phyloP scores from a whole-genome alignment of 495 filamentous ascomycete species.

The Saxophila tyrrhenica region DNA sequence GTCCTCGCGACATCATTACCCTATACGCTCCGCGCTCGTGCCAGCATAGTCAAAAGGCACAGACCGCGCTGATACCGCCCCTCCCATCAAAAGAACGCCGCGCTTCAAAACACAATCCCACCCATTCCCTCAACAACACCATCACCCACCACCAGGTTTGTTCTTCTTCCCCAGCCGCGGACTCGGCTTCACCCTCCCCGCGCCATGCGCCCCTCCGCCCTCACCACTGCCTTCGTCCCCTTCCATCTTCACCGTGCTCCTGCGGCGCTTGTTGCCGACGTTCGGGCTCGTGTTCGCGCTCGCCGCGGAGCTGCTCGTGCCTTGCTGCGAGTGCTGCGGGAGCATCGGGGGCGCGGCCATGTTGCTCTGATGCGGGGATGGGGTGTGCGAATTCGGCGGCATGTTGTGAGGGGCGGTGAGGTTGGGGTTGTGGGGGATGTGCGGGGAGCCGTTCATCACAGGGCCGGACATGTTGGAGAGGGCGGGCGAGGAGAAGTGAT shows the following conservation, averaged over 20 bases:
- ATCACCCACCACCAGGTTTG: conserved; percentile 11
- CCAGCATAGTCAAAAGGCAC: no score
- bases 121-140: background rate
- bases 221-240: conserved; percentile 42
- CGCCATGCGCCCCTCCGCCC: background rate
- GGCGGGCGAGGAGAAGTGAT: conserved; percentile 48
- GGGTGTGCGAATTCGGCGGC: conserved; percentile 21
- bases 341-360: conserved; percentile 59
- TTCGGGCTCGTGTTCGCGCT: conserved; percentile 79
- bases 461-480: conserved; percentile 45
- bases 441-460: conserved; percentile 40
- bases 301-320: conserved; percentile 51
- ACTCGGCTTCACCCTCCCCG: conserved; percentile 38
- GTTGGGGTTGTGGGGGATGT: conserved; percentile 25
- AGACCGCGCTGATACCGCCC: background rate
- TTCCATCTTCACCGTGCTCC: conserved; percentile 68
- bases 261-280: conserved; percentile 58
- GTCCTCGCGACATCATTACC: background rate
- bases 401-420: conserved; percentile 4
- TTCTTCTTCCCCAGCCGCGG: conserved; percentile 26
- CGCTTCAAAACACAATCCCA: background rate
- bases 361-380: conserved; percentile 39
- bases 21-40: background rate
- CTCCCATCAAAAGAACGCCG: background rate
- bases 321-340: conserved; percentile 61